phyloP scores from a whole-genome alignment of 1,139 yeast genomes.

The Wickerhamomyces sp. region DNA sequence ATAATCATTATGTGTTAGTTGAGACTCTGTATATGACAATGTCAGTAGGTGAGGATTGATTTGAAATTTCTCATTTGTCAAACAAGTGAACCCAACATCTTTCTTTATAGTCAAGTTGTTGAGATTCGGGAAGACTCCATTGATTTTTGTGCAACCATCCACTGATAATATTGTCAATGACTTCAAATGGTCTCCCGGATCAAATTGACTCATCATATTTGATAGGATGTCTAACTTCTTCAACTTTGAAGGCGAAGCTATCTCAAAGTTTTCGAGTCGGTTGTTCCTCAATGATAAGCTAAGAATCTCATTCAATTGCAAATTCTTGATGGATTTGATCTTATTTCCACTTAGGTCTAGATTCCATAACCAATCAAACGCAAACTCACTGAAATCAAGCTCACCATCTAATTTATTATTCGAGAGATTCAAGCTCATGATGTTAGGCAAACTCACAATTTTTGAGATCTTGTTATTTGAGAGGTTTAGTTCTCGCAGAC shows the following conservation, averaged over 20 bases:
- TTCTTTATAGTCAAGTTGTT: conserved; percentile 5
- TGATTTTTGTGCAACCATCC: conserved; percentile 6
- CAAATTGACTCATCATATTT: not conserved
- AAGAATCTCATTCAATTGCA: not conserved
- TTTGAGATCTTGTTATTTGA: conserved; percentile 13
- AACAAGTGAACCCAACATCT: conserved; percentile 1
- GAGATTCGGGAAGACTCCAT: conserved; percentile 9
- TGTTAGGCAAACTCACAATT: conserved; percentile 12
- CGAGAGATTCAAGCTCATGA: conserved; percentile 16
- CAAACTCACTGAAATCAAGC: conserved; percentile 7
- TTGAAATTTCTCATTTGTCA: not conserved
- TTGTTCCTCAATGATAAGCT: not conserved
- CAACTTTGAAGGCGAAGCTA: conserved; percentile 7
- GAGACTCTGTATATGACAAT: conserved; percentile 5
- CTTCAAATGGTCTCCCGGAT: not conserved
- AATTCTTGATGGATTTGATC: conserved; percentile 7
- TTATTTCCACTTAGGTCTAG: conserved; percentile 13
- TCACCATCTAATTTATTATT: conserved; percentile 12
- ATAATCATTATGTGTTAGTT: conserved; percentile 5
- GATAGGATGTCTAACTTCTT: conserved; percentile 1
- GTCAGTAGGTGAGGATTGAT: conserved; percentile 8
- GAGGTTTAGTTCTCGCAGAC: conserved; percentile 14
- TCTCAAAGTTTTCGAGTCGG: conserved; percentile 6
- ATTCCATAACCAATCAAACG: conserved; percentile 9
- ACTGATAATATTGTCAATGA: conserved; percentile 4